Evolutionary conservation across 2,329 filamentous ascomycete genomes (phyloP).

Genomic region (Penicillium concentricum): DNA sequence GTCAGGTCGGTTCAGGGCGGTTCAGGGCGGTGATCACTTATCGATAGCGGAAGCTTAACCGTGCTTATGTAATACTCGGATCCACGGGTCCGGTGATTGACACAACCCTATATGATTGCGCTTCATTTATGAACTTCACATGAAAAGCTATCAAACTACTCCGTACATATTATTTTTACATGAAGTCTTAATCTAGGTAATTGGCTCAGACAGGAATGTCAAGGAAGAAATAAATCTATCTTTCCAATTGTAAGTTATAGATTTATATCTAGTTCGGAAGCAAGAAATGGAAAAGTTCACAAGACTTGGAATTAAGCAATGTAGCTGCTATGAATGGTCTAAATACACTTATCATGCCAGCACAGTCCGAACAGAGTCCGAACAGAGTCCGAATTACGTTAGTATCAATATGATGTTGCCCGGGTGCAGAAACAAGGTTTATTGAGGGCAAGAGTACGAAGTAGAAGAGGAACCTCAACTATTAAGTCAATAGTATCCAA

Average conservation of each 20-base stretch:
- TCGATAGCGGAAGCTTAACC: constrained; percentile 14
- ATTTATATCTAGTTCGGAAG: not conserved
- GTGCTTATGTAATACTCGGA: not conserved
- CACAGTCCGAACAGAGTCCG: not conserved
- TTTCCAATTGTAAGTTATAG: not conserved
- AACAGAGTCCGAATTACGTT: not conserved
- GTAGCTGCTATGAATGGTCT: not conserved
- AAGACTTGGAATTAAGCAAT: not conserved
- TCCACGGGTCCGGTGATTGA: not conserved
- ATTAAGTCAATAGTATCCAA: too few relatives aligned
- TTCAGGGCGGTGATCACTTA: constrained; percentile 19
- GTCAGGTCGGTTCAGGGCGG: constrained; percentile 16
- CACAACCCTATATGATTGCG: not conserved
- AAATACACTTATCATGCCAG: not conserved
- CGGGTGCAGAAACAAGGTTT: not conserved
- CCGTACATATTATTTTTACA: not conserved
- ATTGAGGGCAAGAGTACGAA: not conserved
- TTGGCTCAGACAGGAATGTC: not conserved
- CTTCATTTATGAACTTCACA: not conserved
- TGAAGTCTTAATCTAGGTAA: not conserved
- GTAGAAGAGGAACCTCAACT: not conserved
- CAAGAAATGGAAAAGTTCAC: not conserved
- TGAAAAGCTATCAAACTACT: not conserved
- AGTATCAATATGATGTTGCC: not conserved
- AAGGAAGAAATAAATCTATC: not conserved